Base-by-base conservation (phyloP, 2,329 filamentous ascomycete species). In the Macrophomina pseudophaseolina region DNA sequence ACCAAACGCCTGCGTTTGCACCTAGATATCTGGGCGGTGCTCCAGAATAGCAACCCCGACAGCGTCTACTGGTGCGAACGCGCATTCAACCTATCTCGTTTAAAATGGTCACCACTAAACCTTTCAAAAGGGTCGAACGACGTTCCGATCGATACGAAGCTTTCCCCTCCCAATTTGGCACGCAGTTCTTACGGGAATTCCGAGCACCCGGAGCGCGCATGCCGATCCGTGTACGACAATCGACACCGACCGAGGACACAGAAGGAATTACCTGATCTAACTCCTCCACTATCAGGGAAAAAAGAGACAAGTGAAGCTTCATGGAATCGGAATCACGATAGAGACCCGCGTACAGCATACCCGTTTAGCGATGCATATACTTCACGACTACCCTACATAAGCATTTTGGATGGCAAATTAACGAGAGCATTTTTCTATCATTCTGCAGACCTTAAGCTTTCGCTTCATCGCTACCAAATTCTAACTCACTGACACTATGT, bases 21-120 rank as follows among this genome's bases (percentile, higher is more conserved):
- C 44, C 4, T 62, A 62, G 58, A 62, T 49, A 62, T 62, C 44
- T 62, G 58, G 58, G 58, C 58, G 58, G 58, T 62, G 58, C 58
- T 62, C 58, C 58, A 62, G 58, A 49, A 49, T 28, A 62, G 38
- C 58, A 49, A 62, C 32, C 58, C 58, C 16, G 58, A 62, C 49
- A 38, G 58, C 44, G 58, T 62, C 44, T 62, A 62, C 16, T 62
- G 58, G 58, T 62, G 58, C 42, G 58, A 33, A 14, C 44, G 32
- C 4, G 28, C 30, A 16, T 49, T 49, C 30, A 5, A 7, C 42
- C n/a, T 8, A 14, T 28, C 56, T 28, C 32, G 9, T 7, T 18
- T 7, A 11, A 9, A 9, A 1, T 49, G 58, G 4, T 30, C 44
- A 62, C 38, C 30, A 38, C 58, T 62, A 49, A 60, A 23, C 6